Percentiles rank a stretch among this genome's conserved stretches.
Evolutionary conservation across 1,139 yeast species (phyloP).

Genomic region (Debaryomyces singareniensis): DNA sequence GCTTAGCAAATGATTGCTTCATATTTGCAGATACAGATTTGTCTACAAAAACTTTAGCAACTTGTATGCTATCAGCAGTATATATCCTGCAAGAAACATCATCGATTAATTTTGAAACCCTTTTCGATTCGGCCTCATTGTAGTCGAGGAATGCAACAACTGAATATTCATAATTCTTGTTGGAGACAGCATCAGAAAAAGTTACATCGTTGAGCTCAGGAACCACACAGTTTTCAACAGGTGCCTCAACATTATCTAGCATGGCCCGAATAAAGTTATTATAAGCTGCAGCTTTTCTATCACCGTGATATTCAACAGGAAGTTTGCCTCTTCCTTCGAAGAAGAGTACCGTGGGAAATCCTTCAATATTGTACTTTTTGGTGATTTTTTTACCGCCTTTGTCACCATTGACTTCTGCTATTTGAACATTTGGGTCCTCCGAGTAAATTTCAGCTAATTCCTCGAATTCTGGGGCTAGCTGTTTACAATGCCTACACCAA

Average conservation of each 20-base stretch:
- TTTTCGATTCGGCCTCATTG: neutral
- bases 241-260: constrained; percentile 19
- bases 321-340: constrained; percentile 42
- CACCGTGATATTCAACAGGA: constrained; percentile 45
- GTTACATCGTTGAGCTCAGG: neutral
- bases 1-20: constrained; percentile 35
- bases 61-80: constrained; percentile 25
- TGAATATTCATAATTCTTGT: constrained; percentile 13
- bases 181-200: constrained; percentile 19
- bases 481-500: constrained; percentile 80
- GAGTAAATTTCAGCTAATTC: constrained; percentile 47
- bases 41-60: constrained; percentile 43
- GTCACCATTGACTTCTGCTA: constrained; percentile 66
- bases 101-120: neutral
- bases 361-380: constrained; percentile 49
- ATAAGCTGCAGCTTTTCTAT: constrained; percentile 39
- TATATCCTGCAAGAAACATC: constrained; percentile 12
- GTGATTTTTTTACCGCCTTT: constrained; percentile 49
- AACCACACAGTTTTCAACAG: neutral
- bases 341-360: constrained; percentile 61
- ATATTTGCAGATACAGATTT: constrained; percentile 38
- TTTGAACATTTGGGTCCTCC: constrained; percentile 40
- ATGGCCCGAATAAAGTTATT: constrained; percentile 40
- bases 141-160: constrained; percentile 36
- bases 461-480: constrained; percentile 58